phyloP scores from a whole-genome alignment of 805 yeast genomes.

The Scheffersomyces amazonensis region DNA sequence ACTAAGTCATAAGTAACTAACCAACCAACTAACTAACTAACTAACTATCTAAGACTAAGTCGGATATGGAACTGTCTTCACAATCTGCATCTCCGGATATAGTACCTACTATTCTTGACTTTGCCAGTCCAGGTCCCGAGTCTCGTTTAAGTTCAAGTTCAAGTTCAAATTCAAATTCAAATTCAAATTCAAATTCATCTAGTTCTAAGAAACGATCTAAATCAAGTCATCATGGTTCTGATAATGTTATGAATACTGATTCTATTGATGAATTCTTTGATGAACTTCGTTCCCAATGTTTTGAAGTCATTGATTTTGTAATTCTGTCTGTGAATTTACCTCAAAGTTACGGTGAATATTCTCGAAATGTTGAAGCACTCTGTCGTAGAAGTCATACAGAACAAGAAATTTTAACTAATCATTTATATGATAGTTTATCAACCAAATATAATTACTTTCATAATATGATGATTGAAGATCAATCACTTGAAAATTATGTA shows the following conservation, averaged over 20 bases:
- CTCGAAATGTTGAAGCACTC: conserved; percentile 26
- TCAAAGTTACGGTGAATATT: conserved; percentile 21
- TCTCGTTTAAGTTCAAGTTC: background rate
- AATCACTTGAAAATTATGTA: conserved; percentile 11
- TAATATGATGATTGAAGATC: background rate
- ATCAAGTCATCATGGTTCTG: background rate
- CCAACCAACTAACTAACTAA: no score
- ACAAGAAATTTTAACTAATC: conserved; percentile 23
- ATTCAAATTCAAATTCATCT: background rate
- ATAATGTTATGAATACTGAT: background rate
- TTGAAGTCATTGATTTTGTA: background rate
- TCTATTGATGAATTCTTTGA: background rate
- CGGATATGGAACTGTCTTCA: background rate
- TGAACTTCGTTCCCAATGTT: background rate
- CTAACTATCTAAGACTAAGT: no score
- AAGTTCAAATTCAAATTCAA: background rate
- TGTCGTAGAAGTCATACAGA: conserved; percentile 31
- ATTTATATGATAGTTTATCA: conserved; percentile 9
- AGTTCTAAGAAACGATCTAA: background rate
- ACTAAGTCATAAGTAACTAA: no score
- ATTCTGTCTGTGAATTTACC: conserved; percentile 12
- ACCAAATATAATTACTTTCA: background rate
- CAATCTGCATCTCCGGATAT: background rate
- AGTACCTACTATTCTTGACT: background rate
- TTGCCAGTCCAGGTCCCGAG: background rate